phyloP scores from a whole-genome alignment of 768 basidiomycete species.

The Suillus clintonianus region DNA sequence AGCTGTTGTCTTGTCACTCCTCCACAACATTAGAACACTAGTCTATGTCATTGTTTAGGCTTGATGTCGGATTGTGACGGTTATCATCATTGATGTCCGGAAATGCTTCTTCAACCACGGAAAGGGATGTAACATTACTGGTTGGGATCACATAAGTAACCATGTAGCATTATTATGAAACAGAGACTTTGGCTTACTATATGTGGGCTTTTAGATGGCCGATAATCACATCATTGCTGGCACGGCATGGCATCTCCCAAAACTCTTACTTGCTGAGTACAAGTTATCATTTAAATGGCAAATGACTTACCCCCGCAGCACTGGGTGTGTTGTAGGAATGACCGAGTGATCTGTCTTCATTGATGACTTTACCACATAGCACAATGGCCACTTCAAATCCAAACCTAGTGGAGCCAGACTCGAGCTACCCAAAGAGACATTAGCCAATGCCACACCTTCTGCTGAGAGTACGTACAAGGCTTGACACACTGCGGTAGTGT shows the following conservation, averaged over 20 bases:
- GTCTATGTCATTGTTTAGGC: too few species aligned
- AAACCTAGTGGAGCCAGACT: not conserved
- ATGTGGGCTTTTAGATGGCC: conserved; percentile 10
- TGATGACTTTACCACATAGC: conserved; percentile 9
- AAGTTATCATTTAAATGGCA: not conserved
- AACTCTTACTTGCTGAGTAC: conserved; percentile 3
- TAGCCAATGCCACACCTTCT: too few species aligned
- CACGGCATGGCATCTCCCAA: conserved; percentile 2
- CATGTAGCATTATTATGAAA: not conserved
- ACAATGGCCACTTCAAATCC: conserved; percentile 9
- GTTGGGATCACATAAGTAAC: too few species aligned
- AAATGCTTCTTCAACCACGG: too few species aligned
- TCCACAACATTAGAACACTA: too few species aligned
- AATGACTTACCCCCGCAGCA: not conserved
- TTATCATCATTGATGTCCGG: too few species aligned
- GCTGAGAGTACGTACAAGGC: too few species aligned
- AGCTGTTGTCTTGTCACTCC: too few species aligned
- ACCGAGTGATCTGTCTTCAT: conserved; percentile 4
- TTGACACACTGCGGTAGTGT: too few species aligned
- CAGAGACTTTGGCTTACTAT: conserved; percentile 1
- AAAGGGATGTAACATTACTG: too few species aligned
- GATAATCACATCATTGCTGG: not conserved
- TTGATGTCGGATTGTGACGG: too few species aligned
- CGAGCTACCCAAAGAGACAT: conserved; percentile 1
- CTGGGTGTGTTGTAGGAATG: conserved; percentile 3